Conservation (phyloP, 1,139 yeast genomes). For the Geotrichum siamense region DNA sequence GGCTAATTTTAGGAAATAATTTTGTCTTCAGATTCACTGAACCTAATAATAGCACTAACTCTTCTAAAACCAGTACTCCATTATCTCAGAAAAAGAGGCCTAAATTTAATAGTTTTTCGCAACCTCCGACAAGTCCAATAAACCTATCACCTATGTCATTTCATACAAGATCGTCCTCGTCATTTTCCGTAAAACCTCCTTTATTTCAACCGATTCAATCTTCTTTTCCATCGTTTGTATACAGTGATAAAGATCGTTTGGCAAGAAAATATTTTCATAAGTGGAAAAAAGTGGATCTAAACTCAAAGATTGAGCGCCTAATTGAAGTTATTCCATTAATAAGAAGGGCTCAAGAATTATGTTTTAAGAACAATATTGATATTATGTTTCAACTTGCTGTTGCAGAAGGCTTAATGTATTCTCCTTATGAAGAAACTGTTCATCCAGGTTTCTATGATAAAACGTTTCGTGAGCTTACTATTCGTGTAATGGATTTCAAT, state of each 20-base stretch:
- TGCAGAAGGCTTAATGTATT: slow-evolving; percentile 17
- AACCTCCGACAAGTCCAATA: too few species aligned
- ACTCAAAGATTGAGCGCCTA: slow-evolving; percentile 19
- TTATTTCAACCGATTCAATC: neutral
- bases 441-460: slow-evolving; percentile 2
- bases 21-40: slow-evolving; percentile 29
- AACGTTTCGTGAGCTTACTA: slow-evolving; percentile 15
- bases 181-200: neutral
- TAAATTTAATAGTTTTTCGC: too few species aligned
- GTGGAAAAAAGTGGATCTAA: slow-evolving; percentile 19
- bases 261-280: slow-evolving; percentile 15
- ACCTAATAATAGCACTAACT: too few species aligned
- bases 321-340: slow-evolving; percentile 17
- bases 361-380: slow-evolving; percentile 18
- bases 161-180: too few species aligned
- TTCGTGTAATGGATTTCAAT: slow-evolving; percentile 24
- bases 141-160: too few species aligned
- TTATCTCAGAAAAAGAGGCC: too few species aligned
- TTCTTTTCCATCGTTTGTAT: neutral
- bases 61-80: too few species aligned
- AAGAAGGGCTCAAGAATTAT: slow-evolving; percentile 24
- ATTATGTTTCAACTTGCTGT: slow-evolving; percentile 25
- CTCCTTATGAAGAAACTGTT: slow-evolving; percentile 7
- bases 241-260: slow-evolving; percentile 19
- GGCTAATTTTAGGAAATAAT: slow-evolving; percentile 25